Percentiles rank a stretch among this genome's conserved stretches.
phyloP scores from a whole-genome alignment of 768 basidiomycete genomes.

The Hypholoma fasciculare region DNA sequence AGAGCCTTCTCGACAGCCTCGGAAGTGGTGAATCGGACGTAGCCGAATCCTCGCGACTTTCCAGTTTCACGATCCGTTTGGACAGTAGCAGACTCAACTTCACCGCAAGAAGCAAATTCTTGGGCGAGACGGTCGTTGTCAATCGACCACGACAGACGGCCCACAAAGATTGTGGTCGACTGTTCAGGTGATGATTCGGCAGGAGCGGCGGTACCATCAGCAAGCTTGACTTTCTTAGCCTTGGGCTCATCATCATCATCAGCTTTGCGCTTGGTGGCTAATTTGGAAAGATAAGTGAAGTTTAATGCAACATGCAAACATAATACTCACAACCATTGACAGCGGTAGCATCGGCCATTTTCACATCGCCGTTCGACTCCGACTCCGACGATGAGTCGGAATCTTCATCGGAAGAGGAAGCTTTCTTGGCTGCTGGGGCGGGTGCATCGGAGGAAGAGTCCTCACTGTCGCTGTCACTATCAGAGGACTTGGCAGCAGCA shows the following conservation, averaged over 20 bases:
- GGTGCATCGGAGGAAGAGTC: slow-evolving; percentile 28
- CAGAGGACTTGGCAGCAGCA: slow-evolving; percentile 13
- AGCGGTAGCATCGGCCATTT: slow-evolving; percentile 51
- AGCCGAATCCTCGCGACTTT: slow-evolving; percentile 83
- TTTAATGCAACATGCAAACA: neutral
- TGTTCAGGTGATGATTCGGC: slow-evolving; percentile 40
- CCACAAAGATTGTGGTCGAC: slow-evolving; percentile 83
- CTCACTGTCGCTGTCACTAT: slow-evolving; percentile 27
- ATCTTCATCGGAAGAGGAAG: slow-evolving; percentile 24
- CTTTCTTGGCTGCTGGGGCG: slow-evolving; percentile 26
- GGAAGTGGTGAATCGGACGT: slow-evolving; percentile 72
- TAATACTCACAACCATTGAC: slow-evolving; percentile 23
- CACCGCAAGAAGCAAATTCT: slow-evolving; percentile 89
- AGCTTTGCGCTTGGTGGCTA: slow-evolving; percentile 80
- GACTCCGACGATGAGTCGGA: slow-evolving; percentile 20
- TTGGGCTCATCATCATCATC: slow-evolving; percentile 57
- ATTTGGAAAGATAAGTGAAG: neutral
- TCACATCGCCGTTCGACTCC: slow-evolving; percentile 48
- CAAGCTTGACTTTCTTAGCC: slow-evolving; percentile 83
- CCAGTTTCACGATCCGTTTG: slow-evolving; percentile 81
- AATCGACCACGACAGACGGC: slow-evolving; percentile 92
- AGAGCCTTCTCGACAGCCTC: slow-evolving; percentile 83
- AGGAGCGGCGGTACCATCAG: slow-evolving; percentile 52
- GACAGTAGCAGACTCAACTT: slow-evolving; percentile 88
- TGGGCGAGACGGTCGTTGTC: slow-evolving; percentile 93